phyloP scores from a whole-genome alignment of 495 filamentous ascomycete species.

The Penicillium silybi region DNA sequence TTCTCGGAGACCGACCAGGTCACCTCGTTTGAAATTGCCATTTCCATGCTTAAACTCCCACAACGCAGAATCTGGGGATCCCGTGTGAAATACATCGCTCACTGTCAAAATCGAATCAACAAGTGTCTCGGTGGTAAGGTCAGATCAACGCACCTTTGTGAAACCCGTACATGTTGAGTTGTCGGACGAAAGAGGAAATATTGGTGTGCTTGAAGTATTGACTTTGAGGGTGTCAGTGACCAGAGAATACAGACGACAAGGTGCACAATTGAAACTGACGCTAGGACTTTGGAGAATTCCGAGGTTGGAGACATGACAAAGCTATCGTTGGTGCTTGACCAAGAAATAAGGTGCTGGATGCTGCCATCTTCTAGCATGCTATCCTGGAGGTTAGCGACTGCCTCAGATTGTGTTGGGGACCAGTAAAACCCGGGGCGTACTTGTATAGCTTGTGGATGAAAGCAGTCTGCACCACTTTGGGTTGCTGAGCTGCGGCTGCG shows the following conservation, averaged over 20 bases:
- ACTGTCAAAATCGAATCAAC: slow-evolving; percentile 48
- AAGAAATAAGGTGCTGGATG: slow-evolving; percentile 94
- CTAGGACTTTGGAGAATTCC: slow-evolving; percentile 97
- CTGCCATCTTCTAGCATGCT: slow-evolving; percentile 94
- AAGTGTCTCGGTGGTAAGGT: not conserved
- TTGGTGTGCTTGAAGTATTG: slow-evolving; percentile 99
- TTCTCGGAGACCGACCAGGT: slow-evolving; percentile 85
- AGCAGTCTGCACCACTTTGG: slow-evolving; percentile 97
- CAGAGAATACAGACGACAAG: not conserved
- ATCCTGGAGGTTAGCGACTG: slow-evolving; percentile 7
- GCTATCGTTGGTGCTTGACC: slow-evolving; percentile 89
- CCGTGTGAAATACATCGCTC: slow-evolving; percentile 97
- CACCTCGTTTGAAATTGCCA: slow-evolving; percentile 93
- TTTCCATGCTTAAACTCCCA: slow-evolving; percentile 99
- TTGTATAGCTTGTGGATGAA: slow-evolving; percentile 99
- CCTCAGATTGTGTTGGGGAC: not conserved
- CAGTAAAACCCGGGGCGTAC: slow-evolving; percentile 52
- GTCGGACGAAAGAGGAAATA: slow-evolving; percentile 95
- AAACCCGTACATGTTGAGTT: slow-evolving; percentile 99
- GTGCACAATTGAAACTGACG: slow-evolving; percentile 55
- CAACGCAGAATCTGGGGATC: slow-evolving; percentile 88
- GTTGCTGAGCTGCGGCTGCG: slow-evolving; percentile 84
- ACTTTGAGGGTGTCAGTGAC: slow-evolving; percentile 38
- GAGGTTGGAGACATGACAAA: slow-evolving; percentile 97
- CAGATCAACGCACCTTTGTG: slow-evolving; percentile 75